Evolutionary conservation across 768 basidiomycete species (phyloP), one percentile per base, ranked within the genome.

Genomic region (Mycena capillaripes): DNA sequence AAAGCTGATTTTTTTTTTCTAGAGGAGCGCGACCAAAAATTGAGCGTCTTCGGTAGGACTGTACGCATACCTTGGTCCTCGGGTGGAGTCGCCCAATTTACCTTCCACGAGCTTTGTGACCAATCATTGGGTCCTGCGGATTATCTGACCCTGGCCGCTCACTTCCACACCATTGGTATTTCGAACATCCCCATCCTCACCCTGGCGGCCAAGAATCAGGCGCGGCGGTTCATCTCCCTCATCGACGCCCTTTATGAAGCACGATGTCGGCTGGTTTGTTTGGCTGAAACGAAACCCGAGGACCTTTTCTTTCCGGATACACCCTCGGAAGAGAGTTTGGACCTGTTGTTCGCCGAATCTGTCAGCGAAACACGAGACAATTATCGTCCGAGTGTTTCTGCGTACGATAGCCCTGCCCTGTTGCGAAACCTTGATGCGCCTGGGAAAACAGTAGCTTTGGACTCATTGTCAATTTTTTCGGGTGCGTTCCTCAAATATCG

Each of bases 221-320:
- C 89, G 2, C 80, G 90, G 14, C 82, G 89, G 4, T 86, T 91
- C 76, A 91, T 91, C 70, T 90, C 88, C 19, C 84, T 91, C 56
- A 85, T 91, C 29, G 90, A 92, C 75, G 90, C 90, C 0, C 79
- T 90, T 1, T 90, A 90, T 81, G 82, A 87, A 81, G 83, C 82
- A 2, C 79, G 80, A 25, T 84, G 84, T 66, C 78, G 78, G 30
- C 38, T 85, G 34, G 67, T 84, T 57, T 86, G 85, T 66, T 76
- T 82, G 21, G 86, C 87, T 30, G 84, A 85, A 32, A 78, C 83
- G 0, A 64, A 66, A 12, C 83, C 83, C 3, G 84, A 88, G 38
- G 76, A 82, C 19, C 80, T 90, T 17, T 91, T 91, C 84, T 91
- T 90, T 78, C 89, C 89, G 0, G 89, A 91, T 73, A 86, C 84